Evolutionary conservation across 2,329 filamentous ascomycete genomes (phyloP), one percentile per base, ranked within the genome.

Genomic region (Monosporascus sp.): DNA sequence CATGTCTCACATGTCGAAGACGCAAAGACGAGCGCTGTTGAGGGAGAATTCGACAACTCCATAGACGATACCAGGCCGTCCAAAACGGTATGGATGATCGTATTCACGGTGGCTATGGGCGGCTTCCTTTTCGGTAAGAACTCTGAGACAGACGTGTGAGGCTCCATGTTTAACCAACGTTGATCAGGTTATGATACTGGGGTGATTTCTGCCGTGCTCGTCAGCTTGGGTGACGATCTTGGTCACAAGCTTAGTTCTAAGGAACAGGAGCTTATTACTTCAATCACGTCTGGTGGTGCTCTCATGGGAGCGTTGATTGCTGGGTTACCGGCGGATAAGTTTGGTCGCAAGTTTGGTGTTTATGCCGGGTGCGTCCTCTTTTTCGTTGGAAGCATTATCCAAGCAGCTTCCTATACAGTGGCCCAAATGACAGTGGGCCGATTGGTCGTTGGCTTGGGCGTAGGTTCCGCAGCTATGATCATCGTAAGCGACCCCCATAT

Each of bases 241-340:
- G 70, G 71, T 27, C 66, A 70, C 34, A 65, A 65, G 7, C 62
- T 77, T 5, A 66, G 57, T 25, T 69, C 72, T 5, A 70, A 66
- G 3, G 75, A 81, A 54, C 73, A 77, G 56, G 76, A 81, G 57
- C 65, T 80, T 27, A 72, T 80, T 37, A 80, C 78, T 1, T 79
- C 77, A 0, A 69, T 80, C 18, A 77, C 73, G 20, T 77, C 73
- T 6, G 77, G 72, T 34, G 77, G 72, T 38, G 74, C 75, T 2
- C 71, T 78, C 46, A 59, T 77, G 14, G 74, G 74, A 8, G 71
- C 73, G 51, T 66, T 73, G 27, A 60, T 68, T 49, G 69, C 68
- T 17, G 69, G 69, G 25, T 56, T 63, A 20, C 67, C 63, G 0
- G 71, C 71, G 5, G 71, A 75, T 53, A 57, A 65, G 53, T 70